Evolutionary conservation across 495 filamentous ascomycete species (phyloP).

Genomic region (Zalerion maritima): DNA sequence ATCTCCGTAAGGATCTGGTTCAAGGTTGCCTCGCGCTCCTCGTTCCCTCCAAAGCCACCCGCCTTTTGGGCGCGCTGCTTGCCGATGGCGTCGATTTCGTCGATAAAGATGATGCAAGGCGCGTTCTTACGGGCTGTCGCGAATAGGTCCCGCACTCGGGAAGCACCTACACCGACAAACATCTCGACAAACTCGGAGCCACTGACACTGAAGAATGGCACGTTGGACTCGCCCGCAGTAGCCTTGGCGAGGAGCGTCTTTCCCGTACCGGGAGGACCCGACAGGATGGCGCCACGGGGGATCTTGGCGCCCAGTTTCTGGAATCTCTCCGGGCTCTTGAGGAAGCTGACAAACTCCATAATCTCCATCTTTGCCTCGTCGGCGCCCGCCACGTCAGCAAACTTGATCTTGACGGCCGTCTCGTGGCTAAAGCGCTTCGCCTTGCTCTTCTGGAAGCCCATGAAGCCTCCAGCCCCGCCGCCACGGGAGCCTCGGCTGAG

Average conservation of each 20-base stretch:
- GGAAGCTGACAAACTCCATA: constrained; percentile 97
- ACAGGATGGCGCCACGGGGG: constrained; percentile 88
- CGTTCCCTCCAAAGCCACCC: constrained; percentile 65
- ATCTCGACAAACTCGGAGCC: constrained; percentile 99
- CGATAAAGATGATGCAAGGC: constrained; percentile 98
- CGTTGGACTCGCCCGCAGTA: constrained; percentile 91
- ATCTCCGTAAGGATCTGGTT: constrained; percentile 99
- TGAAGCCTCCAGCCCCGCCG: constrained; percentile 66
- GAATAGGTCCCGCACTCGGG: constrained; percentile 87
- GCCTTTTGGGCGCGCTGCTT: constrained; percentile 63
- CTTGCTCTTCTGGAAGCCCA: constrained; percentile 87
- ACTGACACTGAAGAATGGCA: constrained; percentile 96
- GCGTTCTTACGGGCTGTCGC: constrained; percentile 88
- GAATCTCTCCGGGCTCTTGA: constrained; percentile 79
- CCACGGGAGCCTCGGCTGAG: constrained; percentile 42
- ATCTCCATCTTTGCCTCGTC: constrained; percentile 97
- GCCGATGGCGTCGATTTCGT: constrained; percentile 97
- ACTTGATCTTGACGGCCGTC: constrained; percentile 88
- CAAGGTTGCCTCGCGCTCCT: constrained; percentile 89
- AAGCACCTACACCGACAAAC: constrained; percentile 97
- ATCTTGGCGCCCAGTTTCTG: constrained; percentile 94
- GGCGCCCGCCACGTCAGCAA: constrained; percentile 94
- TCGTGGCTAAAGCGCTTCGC: constrained; percentile 97
- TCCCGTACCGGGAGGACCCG: constrained; percentile 92
- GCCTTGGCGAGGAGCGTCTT: constrained; percentile 96